These are phyloP conservation scores for Rhodotorula kratochvilovae DNA, from an alignment of 768 basidiomycete species.

Conservation along the genomic window DNA sequence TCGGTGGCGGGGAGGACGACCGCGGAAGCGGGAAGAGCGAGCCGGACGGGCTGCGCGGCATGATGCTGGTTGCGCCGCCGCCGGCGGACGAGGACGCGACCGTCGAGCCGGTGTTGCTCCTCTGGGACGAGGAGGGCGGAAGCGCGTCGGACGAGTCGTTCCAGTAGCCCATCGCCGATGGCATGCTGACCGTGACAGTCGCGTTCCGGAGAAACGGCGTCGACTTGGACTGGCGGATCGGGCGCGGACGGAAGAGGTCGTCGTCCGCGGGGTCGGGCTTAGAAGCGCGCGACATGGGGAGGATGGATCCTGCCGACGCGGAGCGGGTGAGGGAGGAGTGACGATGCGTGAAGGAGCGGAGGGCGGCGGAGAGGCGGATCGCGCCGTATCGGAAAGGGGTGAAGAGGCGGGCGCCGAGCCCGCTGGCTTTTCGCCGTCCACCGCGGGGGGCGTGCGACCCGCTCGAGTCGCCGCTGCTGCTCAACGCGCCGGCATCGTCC, in stretches of 20 bases:
- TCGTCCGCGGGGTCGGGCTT: not conserved
- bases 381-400: constrained; percentile 12
- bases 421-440: not conserved
- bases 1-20: constrained; percentile 10
- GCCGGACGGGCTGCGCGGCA: not conserved
- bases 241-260: constrained; percentile 23
- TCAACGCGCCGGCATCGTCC: not conserved
- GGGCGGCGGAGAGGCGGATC: constrained; percentile 14
- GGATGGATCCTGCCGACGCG: constrained; percentile 4
- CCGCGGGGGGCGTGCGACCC: not conserved
- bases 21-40: not conserved
- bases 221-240: constrained; percentile 22
- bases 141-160: constrained; percentile 27
- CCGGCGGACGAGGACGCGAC: not conserved
- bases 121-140: not conserved
- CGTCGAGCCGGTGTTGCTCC: not conserved
- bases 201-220: constrained; percentile 30
- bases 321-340: constrained; percentile 1
- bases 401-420: not conserved
- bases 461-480: constrained; percentile 8
- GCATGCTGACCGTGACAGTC: not conserved
- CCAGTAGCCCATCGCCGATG: constrained; percentile 6
- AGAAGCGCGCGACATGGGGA: constrained; percentile 10
- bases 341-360: constrained; percentile 10
- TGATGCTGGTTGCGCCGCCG: too few species aligned